phyloP scores from a whole-genome alignment of 768 basidiomycete species.

The Termitomyces sp. region DNA sequence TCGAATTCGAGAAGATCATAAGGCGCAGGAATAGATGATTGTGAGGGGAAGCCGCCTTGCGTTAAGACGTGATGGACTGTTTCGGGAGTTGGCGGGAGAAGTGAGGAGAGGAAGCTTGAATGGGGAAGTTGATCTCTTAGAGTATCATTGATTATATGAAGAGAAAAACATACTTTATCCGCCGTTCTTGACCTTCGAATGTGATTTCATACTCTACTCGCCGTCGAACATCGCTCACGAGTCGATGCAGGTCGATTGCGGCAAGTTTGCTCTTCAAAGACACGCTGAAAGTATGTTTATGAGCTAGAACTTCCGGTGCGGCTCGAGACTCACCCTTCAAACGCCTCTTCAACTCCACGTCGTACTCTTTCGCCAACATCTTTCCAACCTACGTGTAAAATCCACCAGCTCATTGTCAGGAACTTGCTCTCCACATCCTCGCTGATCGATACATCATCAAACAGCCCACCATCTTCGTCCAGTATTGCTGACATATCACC shows the following conservation, averaged over 20 bases:
- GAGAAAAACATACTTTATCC: slow-evolving; percentile 41
- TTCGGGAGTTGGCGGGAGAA: slow-evolving; percentile 72
- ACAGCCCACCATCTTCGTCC: slow-evolving; percentile 18
- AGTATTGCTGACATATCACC: slow-evolving; percentile 16
- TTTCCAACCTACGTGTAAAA: slow-evolving; percentile 89
- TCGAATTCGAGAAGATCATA: slow-evolving; percentile 23
- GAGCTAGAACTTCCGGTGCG: not conserved
- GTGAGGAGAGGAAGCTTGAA: slow-evolving; percentile 61
- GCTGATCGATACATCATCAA: slow-evolving; percentile 28
- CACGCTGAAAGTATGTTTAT: slow-evolving; percentile 43
- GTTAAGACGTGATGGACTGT: slow-evolving; percentile 63
- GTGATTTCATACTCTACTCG: slow-evolving; percentile 70
- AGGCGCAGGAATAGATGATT: slow-evolving; percentile 19
- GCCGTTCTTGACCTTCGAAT: slow-evolving; percentile 52
- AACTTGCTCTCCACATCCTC: slow-evolving; percentile 77
- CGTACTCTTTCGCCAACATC: slow-evolving; percentile 71
- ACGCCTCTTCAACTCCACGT: slow-evolving; percentile 73
- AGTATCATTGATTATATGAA: not conserved
- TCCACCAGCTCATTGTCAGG: slow-evolving; percentile 89
- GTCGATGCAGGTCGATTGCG: slow-evolving; percentile 57
- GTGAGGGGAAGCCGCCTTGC: slow-evolving; percentile 51
- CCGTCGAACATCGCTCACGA: slow-evolving; percentile 69
- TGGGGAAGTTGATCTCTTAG: not conserved
- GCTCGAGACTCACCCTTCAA: slow-evolving; percentile 61
- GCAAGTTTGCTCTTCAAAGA: slow-evolving; percentile 77